phyloP scores from a whole-genome alignment of 2,329 filamentous ascomycete genomes.

The Sarocladiaceae sp. region DNA sequence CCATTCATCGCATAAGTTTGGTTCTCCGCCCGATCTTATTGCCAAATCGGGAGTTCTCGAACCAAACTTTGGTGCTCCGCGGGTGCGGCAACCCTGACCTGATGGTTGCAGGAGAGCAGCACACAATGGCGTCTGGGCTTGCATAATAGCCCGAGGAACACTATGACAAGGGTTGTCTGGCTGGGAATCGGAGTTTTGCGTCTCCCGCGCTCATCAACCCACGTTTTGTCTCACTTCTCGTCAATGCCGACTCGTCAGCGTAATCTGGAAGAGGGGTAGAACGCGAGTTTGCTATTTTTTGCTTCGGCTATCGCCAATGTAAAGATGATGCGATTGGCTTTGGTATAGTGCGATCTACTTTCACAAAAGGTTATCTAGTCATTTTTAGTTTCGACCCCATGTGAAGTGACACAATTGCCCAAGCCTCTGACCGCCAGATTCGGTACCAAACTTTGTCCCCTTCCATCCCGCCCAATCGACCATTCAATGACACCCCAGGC shows the following conservation, averaged over 20 bases:
- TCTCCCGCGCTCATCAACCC: no score
- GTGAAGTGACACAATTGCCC: no score
- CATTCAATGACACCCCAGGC: background rate
- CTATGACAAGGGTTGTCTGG: background rate
- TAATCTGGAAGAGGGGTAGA: no score
- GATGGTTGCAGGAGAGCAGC: background rate
- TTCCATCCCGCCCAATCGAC: background rate
- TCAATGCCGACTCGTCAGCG: no score
- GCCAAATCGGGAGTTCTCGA: background rate
- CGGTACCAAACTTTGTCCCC: constrained; percentile 1
- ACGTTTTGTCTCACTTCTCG: no score
- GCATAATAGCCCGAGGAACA: background rate
- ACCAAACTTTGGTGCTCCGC: background rate
- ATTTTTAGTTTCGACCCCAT: no score
- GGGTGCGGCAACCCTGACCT: background rate
- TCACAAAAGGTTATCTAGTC: no score
- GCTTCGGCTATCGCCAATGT: no score
- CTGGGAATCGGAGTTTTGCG: background rate
- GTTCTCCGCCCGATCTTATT: background rate
- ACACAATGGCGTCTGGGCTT: background rate
- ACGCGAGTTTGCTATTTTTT: no score
- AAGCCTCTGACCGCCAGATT: constrained; percentile 4
- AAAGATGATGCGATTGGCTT: no score
- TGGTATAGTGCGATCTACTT: no score
- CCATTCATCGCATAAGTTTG: background rate